Conservation (phyloP, 2,329 filamentous ascomycete genomes). For the Diaporthe caulivora region DNA sequence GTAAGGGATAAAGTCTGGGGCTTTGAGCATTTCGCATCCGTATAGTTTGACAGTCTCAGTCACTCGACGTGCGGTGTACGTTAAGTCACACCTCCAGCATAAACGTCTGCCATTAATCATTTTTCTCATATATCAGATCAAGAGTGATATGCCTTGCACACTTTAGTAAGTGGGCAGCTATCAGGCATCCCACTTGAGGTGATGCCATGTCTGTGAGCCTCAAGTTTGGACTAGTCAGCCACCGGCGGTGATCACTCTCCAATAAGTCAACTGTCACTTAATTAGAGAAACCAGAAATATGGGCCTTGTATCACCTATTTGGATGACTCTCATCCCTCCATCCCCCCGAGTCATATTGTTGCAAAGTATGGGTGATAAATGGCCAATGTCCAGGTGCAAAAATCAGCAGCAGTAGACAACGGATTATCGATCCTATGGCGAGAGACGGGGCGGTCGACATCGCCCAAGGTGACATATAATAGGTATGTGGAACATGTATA, state of each 20-base stretch:
- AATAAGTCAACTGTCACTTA: not conserved
- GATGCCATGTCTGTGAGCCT: not conserved
- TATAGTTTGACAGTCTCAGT: not conserved
- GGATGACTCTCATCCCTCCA: too few species aligned
- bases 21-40: too few species aligned
- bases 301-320: not conserved
- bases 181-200: not conserved
- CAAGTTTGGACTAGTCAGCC: not conserved
- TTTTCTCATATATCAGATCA: too few species aligned
- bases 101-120: not conserved
- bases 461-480: not conserved
- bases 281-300: not conserved
- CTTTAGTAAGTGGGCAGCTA: not conserved
- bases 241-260: not conserved
- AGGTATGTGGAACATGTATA: not conserved
- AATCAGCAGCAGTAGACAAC: not conserved
- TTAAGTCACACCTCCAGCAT: not conserved
- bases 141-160: too few species aligned
- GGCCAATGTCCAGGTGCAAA: not conserved
- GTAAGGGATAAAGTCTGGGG: too few species aligned
- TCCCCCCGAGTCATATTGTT: rapidly evolving
- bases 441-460: not conserved
- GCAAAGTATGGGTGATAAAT: not conserved
- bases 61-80: not conserved
- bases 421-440: not conserved